phyloP scores from a whole-genome alignment of 768 basidiomycete species.

The Trametes cubensis region DNA sequence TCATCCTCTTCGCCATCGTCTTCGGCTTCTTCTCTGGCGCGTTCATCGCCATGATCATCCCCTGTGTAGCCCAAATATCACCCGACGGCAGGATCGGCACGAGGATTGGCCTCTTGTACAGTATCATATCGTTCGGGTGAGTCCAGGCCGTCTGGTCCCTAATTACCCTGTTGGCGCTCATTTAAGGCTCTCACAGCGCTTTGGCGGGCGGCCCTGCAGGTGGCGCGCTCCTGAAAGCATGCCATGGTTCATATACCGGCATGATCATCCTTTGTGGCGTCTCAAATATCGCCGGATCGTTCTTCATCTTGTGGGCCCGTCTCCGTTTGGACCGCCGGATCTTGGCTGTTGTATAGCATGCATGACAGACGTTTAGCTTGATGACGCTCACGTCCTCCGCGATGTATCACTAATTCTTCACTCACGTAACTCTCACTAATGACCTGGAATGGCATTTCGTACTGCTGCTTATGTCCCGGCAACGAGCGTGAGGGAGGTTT shows the following conservation, averaged over 20 bases:
- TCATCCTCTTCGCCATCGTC: constrained; percentile 54
- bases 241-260: constrained; percentile 48
- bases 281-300: constrained; percentile 60
- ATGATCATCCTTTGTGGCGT: constrained; percentile 65
- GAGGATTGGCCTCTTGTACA: constrained; percentile 66
- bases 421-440: not conserved
- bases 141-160: constrained; percentile 34
- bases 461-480: no score
- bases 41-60: constrained; percentile 66
- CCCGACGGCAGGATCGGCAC: constrained; percentile 56
- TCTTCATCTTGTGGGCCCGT: constrained; percentile 51
- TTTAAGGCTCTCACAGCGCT: constrained; percentile 42
- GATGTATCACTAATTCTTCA: constrained; percentile 3
- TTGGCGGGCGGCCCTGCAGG: constrained; percentile 70
- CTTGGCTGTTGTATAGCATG: constrained; percentile 9
- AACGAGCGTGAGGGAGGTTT: not conserved
- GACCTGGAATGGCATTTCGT: no score
- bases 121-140: constrained; percentile 70
- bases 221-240: constrained; percentile 54
- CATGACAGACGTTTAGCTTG: not conserved
- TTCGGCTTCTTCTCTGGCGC: constrained; percentile 72
- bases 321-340: constrained; percentile 14
- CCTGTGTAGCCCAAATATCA: constrained; percentile 74
- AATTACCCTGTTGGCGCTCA: not conserved
- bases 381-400: not conserved